Percentiles rank a stretch among this genome's conserved stretches.
Conservation (phyloP, 139 green algal genomes). For the Volvox reticuliferus region DNA sequence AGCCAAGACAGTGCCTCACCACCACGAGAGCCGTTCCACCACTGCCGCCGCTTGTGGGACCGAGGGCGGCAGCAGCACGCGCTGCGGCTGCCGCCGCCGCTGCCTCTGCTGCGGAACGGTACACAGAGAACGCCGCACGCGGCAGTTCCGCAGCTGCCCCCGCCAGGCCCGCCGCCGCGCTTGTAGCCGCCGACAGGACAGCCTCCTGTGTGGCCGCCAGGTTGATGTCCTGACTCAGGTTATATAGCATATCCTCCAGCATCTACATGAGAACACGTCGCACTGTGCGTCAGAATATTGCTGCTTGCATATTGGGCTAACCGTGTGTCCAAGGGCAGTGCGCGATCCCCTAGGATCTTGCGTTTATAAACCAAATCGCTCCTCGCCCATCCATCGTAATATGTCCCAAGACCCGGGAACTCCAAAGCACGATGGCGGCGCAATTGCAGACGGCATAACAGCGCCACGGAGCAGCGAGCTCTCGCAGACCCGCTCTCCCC, state of each 20-base stretch:
- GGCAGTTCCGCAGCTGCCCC: conserved; percentile 8
- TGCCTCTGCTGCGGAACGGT: conserved; percentile 1
- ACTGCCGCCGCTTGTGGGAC: background rate
- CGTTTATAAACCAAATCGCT: too few relatives aligned
- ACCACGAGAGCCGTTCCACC: background rate
- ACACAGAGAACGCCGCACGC: background rate
- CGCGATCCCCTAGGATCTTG: too few relatives aligned
- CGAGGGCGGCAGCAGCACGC: background rate
- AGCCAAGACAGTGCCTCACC: background rate
- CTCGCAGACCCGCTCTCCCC: background rate
- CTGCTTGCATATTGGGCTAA: too few relatives aligned
- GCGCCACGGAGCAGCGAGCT: too few relatives aligned
- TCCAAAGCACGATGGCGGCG: too few relatives aligned
- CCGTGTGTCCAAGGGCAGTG: too few relatives aligned
- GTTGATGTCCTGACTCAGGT: conserved; percentile 24
- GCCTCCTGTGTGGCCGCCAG: background rate
- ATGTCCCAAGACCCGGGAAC: too few relatives aligned
- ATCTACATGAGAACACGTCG: background rate
- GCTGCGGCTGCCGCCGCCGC: background rate
- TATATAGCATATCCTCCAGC: conserved; percentile 40
- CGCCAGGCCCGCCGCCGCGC: background rate
- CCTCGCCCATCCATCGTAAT: too few relatives aligned
- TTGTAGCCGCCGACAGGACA: background rate
- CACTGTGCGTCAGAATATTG: background rate
- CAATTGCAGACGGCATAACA: too few relatives aligned